These are phyloP conservation scores for Lentinus polychrous DNA, from an alignment of 1,284 basidiomycete species.

Conservation along the genomic window DNA sequence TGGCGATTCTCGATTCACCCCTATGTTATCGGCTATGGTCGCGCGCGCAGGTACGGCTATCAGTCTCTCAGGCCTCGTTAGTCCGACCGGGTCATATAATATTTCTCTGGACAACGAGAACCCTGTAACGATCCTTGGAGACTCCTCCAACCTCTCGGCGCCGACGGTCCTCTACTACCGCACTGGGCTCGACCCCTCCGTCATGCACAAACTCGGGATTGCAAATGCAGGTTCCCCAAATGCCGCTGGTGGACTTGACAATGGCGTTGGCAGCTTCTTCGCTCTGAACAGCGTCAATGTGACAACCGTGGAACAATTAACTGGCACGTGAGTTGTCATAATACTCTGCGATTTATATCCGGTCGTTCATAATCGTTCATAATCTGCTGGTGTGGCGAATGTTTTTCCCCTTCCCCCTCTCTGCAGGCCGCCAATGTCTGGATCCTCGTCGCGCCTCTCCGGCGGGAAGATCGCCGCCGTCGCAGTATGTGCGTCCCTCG, in stretches of 20 bases:
- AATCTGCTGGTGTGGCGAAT: neutral
- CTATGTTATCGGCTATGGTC: slow-evolving; percentile 9
- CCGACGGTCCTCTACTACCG: slow-evolving; percentile 52
- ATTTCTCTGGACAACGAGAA: slow-evolving; percentile 48
- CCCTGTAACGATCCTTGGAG: slow-evolving; percentile 36
- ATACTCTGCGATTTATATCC: slow-evolving; percentile 6
- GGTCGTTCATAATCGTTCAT: slow-evolving; percentile 3
- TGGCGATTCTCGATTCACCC: neutral
- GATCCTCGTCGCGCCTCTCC: slow-evolving; percentile 20
- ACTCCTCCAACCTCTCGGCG: slow-evolving; percentile 45
- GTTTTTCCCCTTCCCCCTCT: slow-evolving; percentile 17
- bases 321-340: slow-evolving; percentile 27
- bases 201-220: slow-evolving; percentile 44
- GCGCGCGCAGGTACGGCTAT: slow-evolving; percentile 45
- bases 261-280: slow-evolving; percentile 28
- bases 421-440: slow-evolving; percentile 13
- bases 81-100: slow-evolving; percentile 49
- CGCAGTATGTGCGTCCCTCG: slow-evolving; percentile 45
- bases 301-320: slow-evolving; percentile 26
- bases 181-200: slow-evolving; percentile 47
- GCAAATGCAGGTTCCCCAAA: slow-evolving; percentile 37
- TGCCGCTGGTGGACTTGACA: slow-evolving; percentile 9
- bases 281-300: slow-evolving; percentile 34
- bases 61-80: slow-evolving; percentile 47
- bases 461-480: slow-evolving; percentile 59